A percentile compares a stretch with the other conserved stretches of the same genome.
phyloP scores from a whole-genome alignment of 768 basidiomycete genomes.

The Cyclocybe aegerita region DNA sequence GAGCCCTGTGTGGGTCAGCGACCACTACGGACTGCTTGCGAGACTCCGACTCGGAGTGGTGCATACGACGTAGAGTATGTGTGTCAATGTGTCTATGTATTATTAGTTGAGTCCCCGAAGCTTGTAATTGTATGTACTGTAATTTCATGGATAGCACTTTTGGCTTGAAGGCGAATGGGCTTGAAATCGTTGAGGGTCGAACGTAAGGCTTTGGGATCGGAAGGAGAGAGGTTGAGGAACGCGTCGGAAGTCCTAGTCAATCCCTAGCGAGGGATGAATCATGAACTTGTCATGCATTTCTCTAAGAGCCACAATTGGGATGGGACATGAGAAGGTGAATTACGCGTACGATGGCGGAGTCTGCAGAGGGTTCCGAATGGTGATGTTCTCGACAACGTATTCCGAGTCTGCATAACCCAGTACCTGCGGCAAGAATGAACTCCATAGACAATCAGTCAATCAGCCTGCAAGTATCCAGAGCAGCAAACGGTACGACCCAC shows the following conservation, averaged over 20 bases:
- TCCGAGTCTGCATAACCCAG: constrained; percentile 96
- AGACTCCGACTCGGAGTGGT: constrained; percentile 7
- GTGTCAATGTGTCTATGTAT: not conserved
- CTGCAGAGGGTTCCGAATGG: constrained; percentile 59
- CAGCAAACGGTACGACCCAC: constrained; percentile 40
- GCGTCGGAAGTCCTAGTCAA: constrained; percentile 57
- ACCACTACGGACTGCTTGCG: constrained; percentile 14
- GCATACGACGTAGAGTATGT: not conserved
- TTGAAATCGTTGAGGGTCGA: too few relatives aligned
- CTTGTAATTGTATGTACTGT: too few relatives aligned
- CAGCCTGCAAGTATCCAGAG: too few relatives aligned
- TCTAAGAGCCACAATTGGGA: too few relatives aligned
- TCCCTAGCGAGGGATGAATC: constrained; percentile 31
- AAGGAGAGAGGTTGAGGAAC: too few relatives aligned
- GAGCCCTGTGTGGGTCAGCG: constrained; percentile 11
- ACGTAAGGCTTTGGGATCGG: too few relatives aligned
- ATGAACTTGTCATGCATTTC: not conserved
- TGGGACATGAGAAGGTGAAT: not conserved
- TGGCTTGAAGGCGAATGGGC: too few relatives aligned
- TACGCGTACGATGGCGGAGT: constrained; percentile 4
- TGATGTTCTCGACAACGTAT: constrained; percentile 95
- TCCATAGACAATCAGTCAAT: constrained; percentile 29
- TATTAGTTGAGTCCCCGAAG: not conserved
- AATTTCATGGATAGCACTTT: constrained; percentile 57
- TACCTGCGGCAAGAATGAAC: constrained; percentile 75